These are phyloP conservation scores for Baeospora myosura DNA, from an alignment of 1,284 basidiomycete genomes.

Conservation along the genomic window DNA sequence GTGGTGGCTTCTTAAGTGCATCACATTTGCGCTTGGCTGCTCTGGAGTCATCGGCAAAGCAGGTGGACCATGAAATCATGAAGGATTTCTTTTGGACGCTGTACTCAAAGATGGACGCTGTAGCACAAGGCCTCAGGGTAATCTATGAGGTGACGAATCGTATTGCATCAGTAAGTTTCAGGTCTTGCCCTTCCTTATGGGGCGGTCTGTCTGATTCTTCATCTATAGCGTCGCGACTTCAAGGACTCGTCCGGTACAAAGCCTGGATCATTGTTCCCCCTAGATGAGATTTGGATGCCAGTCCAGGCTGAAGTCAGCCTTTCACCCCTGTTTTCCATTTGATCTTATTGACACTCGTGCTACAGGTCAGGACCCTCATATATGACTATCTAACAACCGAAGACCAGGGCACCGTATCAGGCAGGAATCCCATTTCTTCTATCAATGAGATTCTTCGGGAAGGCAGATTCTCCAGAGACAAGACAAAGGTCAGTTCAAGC, in stretches of 20 bases:
- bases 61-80: constrained; percentile 78
- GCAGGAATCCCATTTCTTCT: constrained; percentile 83
- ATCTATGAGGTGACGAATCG: constrained; percentile 87
- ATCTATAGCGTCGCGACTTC: constrained; percentile 73
- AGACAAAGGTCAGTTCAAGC: constrained; percentile 52
- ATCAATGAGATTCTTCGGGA: constrained; percentile 94
- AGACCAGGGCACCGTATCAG: constrained; percentile 66
- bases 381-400: constrained; percentile 91
- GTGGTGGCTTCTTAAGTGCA: constrained; percentile 31
- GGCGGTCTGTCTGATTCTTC: constrained; percentile 2
- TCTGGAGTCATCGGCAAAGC: constrained; percentile 69
- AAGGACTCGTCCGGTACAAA: constrained; percentile 76
- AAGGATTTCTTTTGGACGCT: constrained; percentile 96
- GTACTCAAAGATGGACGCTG: constrained; percentile 93
- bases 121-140: constrained; percentile 89
- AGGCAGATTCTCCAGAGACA: constrained; percentile 71
- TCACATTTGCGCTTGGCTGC: constrained; percentile 64
- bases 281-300: constrained; percentile 88
- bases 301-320: constrained; percentile 78
- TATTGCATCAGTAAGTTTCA: constrained; percentile 70
- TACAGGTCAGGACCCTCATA: constrained; percentile 77
- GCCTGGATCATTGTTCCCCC: constrained; percentile 65
- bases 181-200: constrained; percentile 4
- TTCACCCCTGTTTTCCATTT: not conserved
- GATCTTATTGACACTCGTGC: constrained; percentile 8